Percentiles rank a stretch among this genome's conserved stretches.
phyloP scores from a whole-genome alignment of 2,329 filamentous ascomycete genomes.

The Penicillium sp. region DNA sequence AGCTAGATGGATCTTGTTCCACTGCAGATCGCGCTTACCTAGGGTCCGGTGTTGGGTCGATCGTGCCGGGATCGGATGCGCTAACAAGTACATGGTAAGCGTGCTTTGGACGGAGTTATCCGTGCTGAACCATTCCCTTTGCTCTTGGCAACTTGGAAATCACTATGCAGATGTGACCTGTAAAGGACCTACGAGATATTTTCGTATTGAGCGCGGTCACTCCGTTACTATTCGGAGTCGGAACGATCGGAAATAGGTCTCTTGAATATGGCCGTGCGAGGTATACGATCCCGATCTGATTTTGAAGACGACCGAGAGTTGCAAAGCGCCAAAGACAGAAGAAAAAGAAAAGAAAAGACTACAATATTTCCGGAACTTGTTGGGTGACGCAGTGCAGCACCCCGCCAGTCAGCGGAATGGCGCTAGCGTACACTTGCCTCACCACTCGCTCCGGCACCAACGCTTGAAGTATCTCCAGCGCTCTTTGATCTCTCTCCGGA shows the following conservation, averaged over 20 bases:
- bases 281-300: background rate
- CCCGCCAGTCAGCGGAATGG: slow-evolving; percentile 29
- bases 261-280: background rate
- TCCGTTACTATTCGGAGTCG: background rate
- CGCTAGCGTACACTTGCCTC: slow-evolving; percentile 27
- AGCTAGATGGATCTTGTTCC: background rate
- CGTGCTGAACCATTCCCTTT: background rate
- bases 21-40: background rate
- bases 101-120: background rate
- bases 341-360: background rate
- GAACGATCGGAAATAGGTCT: background rate
- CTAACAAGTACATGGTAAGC: background rate
- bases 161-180: too few relatives aligned
- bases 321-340: background rate
- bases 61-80: slow-evolving; percentile 1
- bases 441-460: slow-evolving; percentile 26
- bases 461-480: slow-evolving; percentile 22
- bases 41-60: background rate
- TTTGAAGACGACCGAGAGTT: background rate
- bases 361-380: slow-evolving; percentile 18
- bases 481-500: slow-evolving; percentile 20
- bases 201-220: background rate
- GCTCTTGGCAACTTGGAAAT: background rate
- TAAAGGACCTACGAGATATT: too few relatives aligned
- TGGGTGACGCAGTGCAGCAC: slow-evolving; percentile 35